Evolutionary conservation across 2,329 filamentous ascomycete species (phyloP).

Genomic region (Fusarium aywerte): DNA sequence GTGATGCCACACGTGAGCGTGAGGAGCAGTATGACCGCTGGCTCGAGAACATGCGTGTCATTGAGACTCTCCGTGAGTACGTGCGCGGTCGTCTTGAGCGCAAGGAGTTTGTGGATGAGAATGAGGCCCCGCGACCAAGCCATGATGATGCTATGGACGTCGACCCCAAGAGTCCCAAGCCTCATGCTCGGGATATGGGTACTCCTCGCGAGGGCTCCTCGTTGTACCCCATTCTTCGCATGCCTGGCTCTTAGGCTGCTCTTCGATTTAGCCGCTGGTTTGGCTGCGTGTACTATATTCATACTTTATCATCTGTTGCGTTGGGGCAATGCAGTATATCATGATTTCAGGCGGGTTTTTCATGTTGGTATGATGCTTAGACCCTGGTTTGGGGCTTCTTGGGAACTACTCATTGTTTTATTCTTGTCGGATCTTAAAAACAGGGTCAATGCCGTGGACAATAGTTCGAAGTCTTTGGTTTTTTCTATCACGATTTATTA

Average conservation of each 20-base stretch:
- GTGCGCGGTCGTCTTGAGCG: conserved; percentile 67
- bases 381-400: conserved; percentile 6
- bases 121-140: conserved; percentile 24
- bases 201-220: conserved; percentile 48
- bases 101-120: conserved; percentile 61
- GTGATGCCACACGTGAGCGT: conserved; percentile 63
- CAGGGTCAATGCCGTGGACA: conserved; percentile 2
- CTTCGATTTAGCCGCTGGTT: conserved; percentile 18
- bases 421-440: conserved; percentile 8
- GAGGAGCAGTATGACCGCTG: conserved; percentile 73
- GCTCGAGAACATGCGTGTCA: conserved; percentile 73
- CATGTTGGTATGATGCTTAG: conserved; percentile 6
- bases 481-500: conserved; percentile 8
- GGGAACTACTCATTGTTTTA: background rate
- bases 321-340: conserved; percentile 1
- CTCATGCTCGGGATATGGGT: conserved; percentile 41
- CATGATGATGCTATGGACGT: conserved; percentile 53
- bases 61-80: conserved; percentile 70
- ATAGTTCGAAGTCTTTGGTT: background rate
- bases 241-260: conserved; percentile 49
- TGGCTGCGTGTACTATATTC: conserved; percentile 40
- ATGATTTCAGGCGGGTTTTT: conserved; percentile 1
- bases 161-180: conserved; percentile 49
- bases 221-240: conserved; percentile 56
- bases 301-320: conserved; percentile 10